Evolutionary conservation across 2,329 filamentous ascomycete genomes (phyloP).

Genomic region (Hypoxylon sp.): DNA sequence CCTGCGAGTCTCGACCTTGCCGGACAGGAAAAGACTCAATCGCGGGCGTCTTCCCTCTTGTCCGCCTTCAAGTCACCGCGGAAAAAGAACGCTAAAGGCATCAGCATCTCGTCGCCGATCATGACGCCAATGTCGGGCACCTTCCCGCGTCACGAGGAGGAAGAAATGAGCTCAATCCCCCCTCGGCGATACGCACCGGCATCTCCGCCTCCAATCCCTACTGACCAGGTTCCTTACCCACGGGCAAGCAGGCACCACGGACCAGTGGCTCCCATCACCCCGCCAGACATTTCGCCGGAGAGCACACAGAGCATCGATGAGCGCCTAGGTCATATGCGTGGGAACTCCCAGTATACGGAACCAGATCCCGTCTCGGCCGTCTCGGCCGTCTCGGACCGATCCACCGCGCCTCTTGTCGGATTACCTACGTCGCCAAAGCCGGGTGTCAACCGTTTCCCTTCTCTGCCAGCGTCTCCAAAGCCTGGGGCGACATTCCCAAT

Average conservation of each 20-base stretch:
- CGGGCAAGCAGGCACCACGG: constrained; percentile 47
- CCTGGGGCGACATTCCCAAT: constrained; percentile 49
- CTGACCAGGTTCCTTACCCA: constrained; percentile 57
- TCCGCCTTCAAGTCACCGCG: constrained; percentile 71
- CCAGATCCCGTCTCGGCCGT: constrained; percentile 64
- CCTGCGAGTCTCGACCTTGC: constrained; percentile 56
- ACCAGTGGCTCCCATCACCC: constrained; percentile 59
- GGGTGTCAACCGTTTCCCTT: constrained; percentile 51
- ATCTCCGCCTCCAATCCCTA: constrained; percentile 67
- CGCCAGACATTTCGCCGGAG: constrained; percentile 59
- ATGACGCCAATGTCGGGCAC: constrained; percentile 72
- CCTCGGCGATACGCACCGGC: constrained; percentile 69
- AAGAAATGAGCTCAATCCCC: constrained; percentile 69
- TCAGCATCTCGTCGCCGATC: constrained; percentile 74
- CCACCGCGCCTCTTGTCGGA: constrained; percentile 63
- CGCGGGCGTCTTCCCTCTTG: constrained; percentile 69
- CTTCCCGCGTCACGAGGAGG: constrained; percentile 66
- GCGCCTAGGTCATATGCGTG: constrained; percentile 61
- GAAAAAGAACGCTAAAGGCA: constrained; percentile 61
- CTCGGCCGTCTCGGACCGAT: constrained; percentile 65
- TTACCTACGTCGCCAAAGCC: constrained; percentile 61
- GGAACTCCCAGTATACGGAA: constrained; percentile 56
- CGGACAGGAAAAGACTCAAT: constrained; percentile 64
- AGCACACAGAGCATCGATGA: constrained; percentile 68
- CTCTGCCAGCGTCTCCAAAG: constrained; percentile 54